Evolutionary conservation across 176 grass and related monocot species (phyloP), one percentile per base, ranked within the genome.

Genomic region (Lolium perenne): DNA sequence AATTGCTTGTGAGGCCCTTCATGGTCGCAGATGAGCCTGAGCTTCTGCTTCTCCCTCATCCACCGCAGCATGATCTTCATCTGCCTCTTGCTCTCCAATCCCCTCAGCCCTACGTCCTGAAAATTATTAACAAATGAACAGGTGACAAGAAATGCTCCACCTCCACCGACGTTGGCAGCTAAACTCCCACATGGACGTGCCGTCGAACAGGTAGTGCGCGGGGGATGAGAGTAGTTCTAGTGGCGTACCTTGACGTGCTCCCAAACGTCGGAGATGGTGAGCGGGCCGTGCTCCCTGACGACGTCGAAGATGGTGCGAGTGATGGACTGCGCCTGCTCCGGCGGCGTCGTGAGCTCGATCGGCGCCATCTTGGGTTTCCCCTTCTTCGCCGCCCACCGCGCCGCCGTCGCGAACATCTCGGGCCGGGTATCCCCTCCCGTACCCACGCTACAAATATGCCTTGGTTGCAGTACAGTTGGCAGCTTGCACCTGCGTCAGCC

Each of bases 11-110:
- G 94, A 18, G 92, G 88, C 2, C 92, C 92, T 45, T 91, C 86
- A 20, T 96, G 94, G 84, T 95, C 91, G 70, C 94, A 99, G 72
- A 99, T 96, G 82, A 95, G 78, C 82, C 77, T 82, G 18, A 96
- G 86, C 83, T 99, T 99, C 81, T 99, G 92, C 48, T 89, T 92
- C 92, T 96, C 92, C 81, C 94, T 86, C 94, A 99, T 99, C 97
- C 97, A 99, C 41, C 94, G 84, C 82, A 93, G 65, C 89, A 93
- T 90, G 64, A 98, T 92, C 87, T 99, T 96, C 97, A 99, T 93
- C 50, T 99, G 90, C 77, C 92, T 88, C 91, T 99, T 99, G 81
- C 97, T 94, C 5, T 84, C 75, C 71, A 99, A 45, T 3, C 92
- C 97, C 74, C 90, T 78, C 21, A 94, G 88, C 2, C 97, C 97